Percentiles rank a stretch among this genome's conserved stretches.
phyloP scores from a whole-genome alignment of 1,284 basidiomycete genomes.

The Cerrena zonata region DNA sequence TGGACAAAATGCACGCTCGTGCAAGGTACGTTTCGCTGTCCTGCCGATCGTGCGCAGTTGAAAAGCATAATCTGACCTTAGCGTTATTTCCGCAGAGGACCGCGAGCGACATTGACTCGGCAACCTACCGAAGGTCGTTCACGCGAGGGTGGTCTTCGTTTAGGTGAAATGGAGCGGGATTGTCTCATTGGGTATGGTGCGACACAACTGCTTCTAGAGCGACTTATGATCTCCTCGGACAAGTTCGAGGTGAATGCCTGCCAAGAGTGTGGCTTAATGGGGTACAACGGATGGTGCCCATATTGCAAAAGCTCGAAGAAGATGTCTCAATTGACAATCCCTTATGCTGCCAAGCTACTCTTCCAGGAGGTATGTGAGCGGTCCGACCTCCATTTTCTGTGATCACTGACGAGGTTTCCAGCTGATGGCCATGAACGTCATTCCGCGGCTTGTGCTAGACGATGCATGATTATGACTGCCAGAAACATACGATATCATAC shows the following conservation, averaged over 20 bases:
- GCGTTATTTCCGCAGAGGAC: constrained; percentile 57
- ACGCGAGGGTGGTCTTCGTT: constrained; percentile 90
- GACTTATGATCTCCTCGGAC: constrained; percentile 96
- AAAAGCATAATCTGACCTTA: neutral
- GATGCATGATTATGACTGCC: constrained; percentile 50
- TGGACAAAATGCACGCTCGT: constrained; percentile 99
- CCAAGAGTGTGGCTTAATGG: constrained; percentile 90
- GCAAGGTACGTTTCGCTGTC: constrained; percentile 56
- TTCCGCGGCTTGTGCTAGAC: constrained; percentile 79
- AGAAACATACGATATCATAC: constrained; percentile 1
- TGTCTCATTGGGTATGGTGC: constrained; percentile 95
- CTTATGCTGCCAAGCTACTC: constrained; percentile 93
- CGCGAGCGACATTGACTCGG: constrained; percentile 91
- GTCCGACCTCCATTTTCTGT: neutral
- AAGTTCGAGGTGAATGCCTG: constrained; percentile 97
- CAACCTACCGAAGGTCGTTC: constrained; percentile 98
- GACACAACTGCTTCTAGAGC: constrained; percentile 90
- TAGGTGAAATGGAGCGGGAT: constrained; percentile 99
- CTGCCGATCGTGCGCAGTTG: neutral
- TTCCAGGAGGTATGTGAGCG: constrained; percentile 81
- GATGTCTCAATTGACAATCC: constrained; percentile 94
- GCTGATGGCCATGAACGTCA: constrained; percentile 94
- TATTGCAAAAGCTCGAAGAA: constrained; percentile 95
- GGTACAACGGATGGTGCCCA: constrained; percentile 93
- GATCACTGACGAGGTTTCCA: constrained; percentile 27